Evolutionary conservation across 495 filamentous ascomycete species (phyloP), one percentile per base, ranked within the genome.

Genomic region (Jackrogersella minutella): DNA sequence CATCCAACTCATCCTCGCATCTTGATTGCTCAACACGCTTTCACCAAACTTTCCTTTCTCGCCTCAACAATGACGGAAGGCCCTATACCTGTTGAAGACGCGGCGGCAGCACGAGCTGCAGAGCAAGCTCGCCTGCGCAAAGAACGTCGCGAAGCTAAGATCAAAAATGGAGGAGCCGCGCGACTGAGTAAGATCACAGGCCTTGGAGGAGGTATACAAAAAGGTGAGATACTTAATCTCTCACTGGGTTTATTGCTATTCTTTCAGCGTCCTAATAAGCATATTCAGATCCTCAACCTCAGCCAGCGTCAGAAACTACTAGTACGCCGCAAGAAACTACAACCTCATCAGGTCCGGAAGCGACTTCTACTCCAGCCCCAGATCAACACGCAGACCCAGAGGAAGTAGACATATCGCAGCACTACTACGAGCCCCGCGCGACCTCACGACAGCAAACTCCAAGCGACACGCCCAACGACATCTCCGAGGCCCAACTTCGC

Each of bases 111-210:
- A 31, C 90, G 87, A 7, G 88, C 90, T 46, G 84, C 87, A 8
- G 85, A 90, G 64, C 88, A 94, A 74, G 90, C 91, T 22, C 90
- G 93, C 16, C 82, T 93, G 34, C 92, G 94, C 65, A 93, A 95
- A 65, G 93, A 97, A 76, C 88, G 92, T 34, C 87, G 93, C 19
- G 91, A 96, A 77, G 92, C 93, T 26, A 97, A 96, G 80, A 90
- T 97, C 77, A 88, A 86, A 68, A 91, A 90, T 57, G 91, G 90
- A 50, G 95, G 92, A 34, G 86, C 87, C 31, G 84, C 87, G 21
- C 84, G 95, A 64, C 81, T 99, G 57, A 88, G 93, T 60, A 91
- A 87, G 69, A 98, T 99, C 79, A 92, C 91, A 19, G 89, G 88
- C 19, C 68, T 92, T 43, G 89, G 87, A 33, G 91, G 92, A 52